A percentile compares a stretch with the other conserved stretches of the same genome.
phyloP scores from a whole-genome alignment of 257 asterid species.

The Solanum clarkiae region DNA sequence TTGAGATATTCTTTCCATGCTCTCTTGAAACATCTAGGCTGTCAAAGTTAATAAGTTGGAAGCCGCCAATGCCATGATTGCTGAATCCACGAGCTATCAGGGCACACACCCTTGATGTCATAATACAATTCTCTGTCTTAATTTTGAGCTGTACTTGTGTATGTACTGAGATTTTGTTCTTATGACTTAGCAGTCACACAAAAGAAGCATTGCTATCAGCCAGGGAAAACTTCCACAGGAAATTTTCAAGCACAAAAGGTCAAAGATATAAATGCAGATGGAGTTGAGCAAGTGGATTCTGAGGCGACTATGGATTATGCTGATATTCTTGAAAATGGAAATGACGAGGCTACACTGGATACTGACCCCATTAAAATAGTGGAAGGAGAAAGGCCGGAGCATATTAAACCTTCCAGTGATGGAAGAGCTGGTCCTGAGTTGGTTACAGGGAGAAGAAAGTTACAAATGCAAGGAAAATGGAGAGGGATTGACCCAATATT shows the following conservation, averaged over 20 bases:
- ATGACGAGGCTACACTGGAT: constrained; percentile 24
- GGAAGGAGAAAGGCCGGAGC: constrained; percentile 19
- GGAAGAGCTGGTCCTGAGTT: constrained; percentile 20
- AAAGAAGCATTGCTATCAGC: constrained; percentile 28
- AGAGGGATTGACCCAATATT: constrained; percentile 91
- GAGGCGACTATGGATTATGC: background rate
- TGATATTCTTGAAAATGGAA: constrained; percentile 19
- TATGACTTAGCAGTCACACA: constrained; percentile 28
- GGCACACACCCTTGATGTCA: background rate
- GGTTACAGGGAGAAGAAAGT: constrained; percentile 55
- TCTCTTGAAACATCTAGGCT: background rate
- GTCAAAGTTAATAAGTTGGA: background rate
- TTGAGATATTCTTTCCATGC: background rate
- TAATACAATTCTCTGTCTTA: background rate
- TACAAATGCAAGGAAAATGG: constrained; percentile 88
- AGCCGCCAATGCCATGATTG: background rate
- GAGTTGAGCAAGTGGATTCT: background rate
- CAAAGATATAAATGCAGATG: constrained; percentile 15
- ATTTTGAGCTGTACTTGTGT: background rate
- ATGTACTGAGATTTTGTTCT: background rate
- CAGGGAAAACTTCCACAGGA: constrained; percentile 19
- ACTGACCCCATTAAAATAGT: constrained; percentile 16
- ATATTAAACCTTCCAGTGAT: constrained; percentile 20
- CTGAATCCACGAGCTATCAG: background rate
- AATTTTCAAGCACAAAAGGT: constrained; percentile 22